A percentile compares a stretch with the other conserved stretches of the same genome.
phyloP scores from a whole-genome alignment of 108 stramenopile species.

The Conticribra guillardii region DNA sequence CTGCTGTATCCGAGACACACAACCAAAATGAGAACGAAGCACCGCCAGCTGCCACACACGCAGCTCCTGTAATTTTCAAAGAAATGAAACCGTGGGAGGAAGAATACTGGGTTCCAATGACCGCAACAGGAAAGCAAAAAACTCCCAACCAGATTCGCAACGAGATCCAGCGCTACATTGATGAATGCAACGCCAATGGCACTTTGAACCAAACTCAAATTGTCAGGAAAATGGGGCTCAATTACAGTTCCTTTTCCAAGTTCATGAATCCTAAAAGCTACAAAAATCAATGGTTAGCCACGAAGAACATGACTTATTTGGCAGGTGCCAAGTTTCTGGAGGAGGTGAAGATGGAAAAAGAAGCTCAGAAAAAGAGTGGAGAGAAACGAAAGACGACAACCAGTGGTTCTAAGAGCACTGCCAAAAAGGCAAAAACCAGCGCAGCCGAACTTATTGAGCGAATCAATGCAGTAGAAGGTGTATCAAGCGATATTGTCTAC shows the following conservation, averaged over 20 bases:
- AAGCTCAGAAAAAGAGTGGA: slow-evolving; percentile 17
- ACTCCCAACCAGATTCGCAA: slow-evolving; percentile 48
- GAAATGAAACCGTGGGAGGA: slow-evolving; percentile 43
- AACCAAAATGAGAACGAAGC: no score
- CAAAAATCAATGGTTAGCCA: slow-evolving; percentile 43
- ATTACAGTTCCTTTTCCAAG: slow-evolving; percentile 32
- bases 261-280: slow-evolving; percentile 55
- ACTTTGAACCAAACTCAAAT: slow-evolving; percentile 36
- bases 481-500: slow-evolving; percentile 19
- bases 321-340: slow-evolving; percentile 39
- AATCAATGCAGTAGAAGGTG: slow-evolving; percentile 34
- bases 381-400: slow-evolving; percentile 38
- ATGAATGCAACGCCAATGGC: slow-evolving; percentile 36
- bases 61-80: no score
- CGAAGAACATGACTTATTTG: slow-evolving; percentile 43
- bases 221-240: slow-evolving; percentile 43
- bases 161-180: slow-evolving; percentile 49
- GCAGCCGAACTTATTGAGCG: slow-evolving; percentile 14
- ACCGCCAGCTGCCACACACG: no score
- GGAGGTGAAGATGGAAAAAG: slow-evolving; percentile 21
- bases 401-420: neutral
- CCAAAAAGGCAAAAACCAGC: neutral
- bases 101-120: slow-evolving; percentile 32
- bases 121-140: slow-evolving; percentile 36
- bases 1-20: no score